Base-by-base conservation (phyloP, 768 basidiomycete genomes). In the Lepiota brunneoincarnata region DNA sequence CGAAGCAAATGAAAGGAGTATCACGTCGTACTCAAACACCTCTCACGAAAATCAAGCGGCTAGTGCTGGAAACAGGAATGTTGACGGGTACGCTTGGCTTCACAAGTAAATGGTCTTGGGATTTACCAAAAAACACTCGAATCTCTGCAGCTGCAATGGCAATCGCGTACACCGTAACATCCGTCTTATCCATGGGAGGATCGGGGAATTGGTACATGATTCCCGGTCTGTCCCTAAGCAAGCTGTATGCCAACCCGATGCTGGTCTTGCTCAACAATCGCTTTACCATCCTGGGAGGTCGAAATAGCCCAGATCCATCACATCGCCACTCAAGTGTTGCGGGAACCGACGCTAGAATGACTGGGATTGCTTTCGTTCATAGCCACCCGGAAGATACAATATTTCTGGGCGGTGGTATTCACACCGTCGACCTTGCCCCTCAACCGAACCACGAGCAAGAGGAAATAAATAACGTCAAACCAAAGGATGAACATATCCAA, bases 211-310 rank as follows among this genome's bases (percentile, higher is more conserved):
- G 28, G 45, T 54, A 28, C 14, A 46, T 39, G 43, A 31, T 54
- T 28, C 52, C 44, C 9, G 52, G 52, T 14, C 44, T 46, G 6
- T 26, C 24, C 14, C 52, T 54, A 6, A 39, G 52, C 36, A 54
- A 46, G 12, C 6, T 54, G 11, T 54, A 54, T 26, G 23, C 36
- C 36, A 54, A 54, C 20, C 38, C 52, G 1, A 18, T 40, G 17
- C 52, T 54, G 11, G 44, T 46, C 23, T 26, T 54, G 15, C 17
- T 54, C 15, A 54, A 54, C 36, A 54, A 54, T n/a, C 52, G 44
- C 24, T 38, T 54, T 17, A 46, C 24, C 6, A 39, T 54, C n/a
- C 14, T 6, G n/a, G 24, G 36, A n/a, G 52, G 52, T 28, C 36
- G 52, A 39, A 45, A 54, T 46, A 17, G n/a, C 10, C 23, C 35